Evolutionary conservation across 2,329 filamentous ascomycete species (phyloP), one percentile per base, ranked within the genome.

Genomic region (Neocatenulostroma microsporum): DNA sequence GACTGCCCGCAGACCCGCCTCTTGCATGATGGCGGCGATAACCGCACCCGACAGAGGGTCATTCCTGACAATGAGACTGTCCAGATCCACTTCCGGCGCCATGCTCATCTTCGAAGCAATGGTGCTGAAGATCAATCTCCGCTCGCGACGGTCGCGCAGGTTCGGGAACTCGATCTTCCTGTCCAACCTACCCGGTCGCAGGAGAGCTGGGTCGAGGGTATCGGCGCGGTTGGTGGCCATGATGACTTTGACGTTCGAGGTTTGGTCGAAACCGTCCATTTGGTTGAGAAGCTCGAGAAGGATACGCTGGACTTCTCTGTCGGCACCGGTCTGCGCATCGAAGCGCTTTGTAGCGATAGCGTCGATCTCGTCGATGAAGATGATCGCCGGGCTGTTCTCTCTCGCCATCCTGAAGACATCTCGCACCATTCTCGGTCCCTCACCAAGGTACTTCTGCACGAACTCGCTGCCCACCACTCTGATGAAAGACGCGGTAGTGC

Each of bases 241-340:
- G 69, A 98, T 98, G 61, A 98, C 91, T 72, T 98, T 98, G 66
- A 98, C 91, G 64, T 98, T 98, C 62, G 86, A 84, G 0, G 87
- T 94, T 66, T 98, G 91, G 63, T 98, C 91, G 70, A 98, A 98
- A 48, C 91, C 91, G 62, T 98, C 91, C 91, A 98, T 98, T 68
- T 98, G 91, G 69, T 98, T 98, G 47, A 98, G 80, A 50, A 98
- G 71, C 64, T 98, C 91, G 42, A 98, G 80, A 41, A 98, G 72
- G 57, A 98, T 98, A 74, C 91, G 89, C 70, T 98, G 91, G 12
- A 98, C 91, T 67, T 98, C 91, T 68, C 91, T 80, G 60, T 98
- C 91, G 49, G 91, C 91, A 62, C 91, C 91, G 3, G 91, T 98
- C 67, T 98, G 91, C 17, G 91, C 91, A 61, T 98, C 91, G 67